Conservation (phyloP, 1,284 basidiomycete species). For the Rhodotorula sp. region DNA sequence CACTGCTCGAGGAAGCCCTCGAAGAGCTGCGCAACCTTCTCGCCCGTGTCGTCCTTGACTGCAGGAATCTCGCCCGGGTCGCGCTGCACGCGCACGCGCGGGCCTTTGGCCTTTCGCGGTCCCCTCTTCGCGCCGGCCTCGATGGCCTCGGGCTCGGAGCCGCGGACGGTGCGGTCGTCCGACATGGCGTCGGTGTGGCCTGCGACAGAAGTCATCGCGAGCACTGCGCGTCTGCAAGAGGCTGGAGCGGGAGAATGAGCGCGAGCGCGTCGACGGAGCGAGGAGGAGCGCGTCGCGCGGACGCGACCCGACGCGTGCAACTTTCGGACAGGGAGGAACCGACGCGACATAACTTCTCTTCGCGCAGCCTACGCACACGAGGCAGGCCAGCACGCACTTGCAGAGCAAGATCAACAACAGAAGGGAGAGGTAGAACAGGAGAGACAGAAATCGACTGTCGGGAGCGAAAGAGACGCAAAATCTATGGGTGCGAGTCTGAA, state of each 20-base stretch:
- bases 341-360: no score
- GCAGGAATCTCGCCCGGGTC: conserved; percentile 54
- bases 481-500: no score
- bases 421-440: no score
- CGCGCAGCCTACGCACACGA: no score
- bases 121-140: conserved; percentile 19
- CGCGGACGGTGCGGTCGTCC: conserved; percentile 28
- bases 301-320: no score
- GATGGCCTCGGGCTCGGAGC: conserved; percentile 19
- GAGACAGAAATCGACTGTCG: no score
- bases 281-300: neutral
- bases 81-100: conserved; percentile 28
- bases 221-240: neutral
- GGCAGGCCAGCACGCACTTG: no score
- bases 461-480: no score
- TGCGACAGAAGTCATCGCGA: conserved; percentile 12
- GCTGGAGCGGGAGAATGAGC: neutral
- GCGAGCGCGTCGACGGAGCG: neutral
- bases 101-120: conserved; percentile 8
- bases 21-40: conserved; percentile 87
- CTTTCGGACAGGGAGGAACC: no score
- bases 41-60: conserved; percentile 88
- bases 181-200: conserved; percentile 17
- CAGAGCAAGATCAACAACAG: no score
- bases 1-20: conserved; percentile 87